Evolutionary conservation across 768 basidiomycete species (phyloP).

Genomic region (Amanita pseudoporphyria): DNA sequence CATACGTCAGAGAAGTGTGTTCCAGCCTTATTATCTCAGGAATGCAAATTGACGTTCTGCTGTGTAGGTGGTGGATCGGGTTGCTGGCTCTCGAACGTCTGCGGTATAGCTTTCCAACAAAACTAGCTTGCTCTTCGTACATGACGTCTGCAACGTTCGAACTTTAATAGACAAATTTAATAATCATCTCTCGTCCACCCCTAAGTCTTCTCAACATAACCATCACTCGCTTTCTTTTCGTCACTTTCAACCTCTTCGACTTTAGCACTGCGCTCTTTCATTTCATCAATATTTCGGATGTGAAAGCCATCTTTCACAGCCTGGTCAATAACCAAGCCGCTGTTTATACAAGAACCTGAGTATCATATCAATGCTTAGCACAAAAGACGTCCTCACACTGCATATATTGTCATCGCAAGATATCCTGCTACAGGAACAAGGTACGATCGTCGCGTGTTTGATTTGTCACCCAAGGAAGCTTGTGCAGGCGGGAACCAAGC

Average conservation of each 20-base stretch:
- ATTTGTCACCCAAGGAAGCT: slow-evolving; percentile 40
- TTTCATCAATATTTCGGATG: slow-evolving; percentile 37
- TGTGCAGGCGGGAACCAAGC: slow-evolving; percentile 65
- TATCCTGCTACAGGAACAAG: slow-evolving; percentile 53
- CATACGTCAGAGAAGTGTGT: slow-evolving; percentile 78
- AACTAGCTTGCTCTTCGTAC: neutral
- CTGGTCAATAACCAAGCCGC: slow-evolving; percentile 46
- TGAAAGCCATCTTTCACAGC: slow-evolving; percentile 38
- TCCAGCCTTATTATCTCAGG: neutral
- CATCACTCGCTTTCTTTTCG: slow-evolving; percentile 5
- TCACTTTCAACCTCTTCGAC: slow-evolving; percentile 11
- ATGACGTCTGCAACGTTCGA: neutral
- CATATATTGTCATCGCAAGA: slow-evolving; percentile 46
- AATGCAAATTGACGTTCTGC: neutral
- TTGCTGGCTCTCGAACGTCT: slow-evolving; percentile 72
- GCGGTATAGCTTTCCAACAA: slow-evolving; percentile 38
- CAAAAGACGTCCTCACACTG: slow-evolving; percentile 31
- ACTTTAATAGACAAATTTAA: neutral
- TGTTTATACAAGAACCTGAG: slow-evolving; percentile 14
- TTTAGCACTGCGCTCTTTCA: slow-evolving; percentile 14
- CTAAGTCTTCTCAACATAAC: neutral
- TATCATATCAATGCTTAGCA: neutral
- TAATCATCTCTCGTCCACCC: neutral
- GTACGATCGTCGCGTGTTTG: slow-evolving; percentile 45
- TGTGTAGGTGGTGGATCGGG: slow-evolving; percentile 61